Percentiles rank a stretch among this genome's conserved stretches.
These are phyloP conservation scores for Vanilla planifolia DNA, from an alignment of 106 monocot genomes.

Conservation along the genomic window DNA sequence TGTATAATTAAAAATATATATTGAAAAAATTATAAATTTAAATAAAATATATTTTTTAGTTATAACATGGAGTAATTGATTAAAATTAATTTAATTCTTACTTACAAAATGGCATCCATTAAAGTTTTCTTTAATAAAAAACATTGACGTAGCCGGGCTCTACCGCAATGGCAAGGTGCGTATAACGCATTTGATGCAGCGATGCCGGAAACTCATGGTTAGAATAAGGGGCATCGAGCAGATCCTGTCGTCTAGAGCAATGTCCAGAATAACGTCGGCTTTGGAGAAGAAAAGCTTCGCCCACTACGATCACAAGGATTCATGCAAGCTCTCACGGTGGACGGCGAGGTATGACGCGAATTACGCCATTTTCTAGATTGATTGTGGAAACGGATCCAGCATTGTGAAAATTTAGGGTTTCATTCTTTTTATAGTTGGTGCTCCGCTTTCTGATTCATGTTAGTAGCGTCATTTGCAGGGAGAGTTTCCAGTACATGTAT, in stretches of 20 bases:
- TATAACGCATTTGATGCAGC: too few species aligned
- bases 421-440: not conserved
- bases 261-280: not conserved
- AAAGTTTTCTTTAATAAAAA: too few species aligned
- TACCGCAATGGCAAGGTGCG: too few species aligned
- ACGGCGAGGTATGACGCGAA: conserved; percentile 35
- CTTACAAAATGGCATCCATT: too few species aligned
- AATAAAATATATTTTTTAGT: too few species aligned
- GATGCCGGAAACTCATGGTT: too few species aligned
- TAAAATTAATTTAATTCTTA: too few species aligned
- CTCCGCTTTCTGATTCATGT: not conserved
- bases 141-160: too few species aligned
- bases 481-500: conserved; percentile 75
- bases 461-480: conserved; percentile 17
- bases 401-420: not conserved
- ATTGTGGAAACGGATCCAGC: too few species aligned
- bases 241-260: conserved; percentile 8
- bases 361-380: not conserved
- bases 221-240: not conserved
- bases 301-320: conserved; percentile 66
- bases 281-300: conserved; percentile 28
- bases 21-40: too few species aligned
- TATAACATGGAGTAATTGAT: too few species aligned
- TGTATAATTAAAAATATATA: too few species aligned
- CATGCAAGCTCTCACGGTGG: conserved; percentile 54